A percentile compares a stretch with the other conserved stretches of the same genome.
Conservation (phyloP, 352 stramenopile species). For the Globisporangium carolinianum region DNA sequence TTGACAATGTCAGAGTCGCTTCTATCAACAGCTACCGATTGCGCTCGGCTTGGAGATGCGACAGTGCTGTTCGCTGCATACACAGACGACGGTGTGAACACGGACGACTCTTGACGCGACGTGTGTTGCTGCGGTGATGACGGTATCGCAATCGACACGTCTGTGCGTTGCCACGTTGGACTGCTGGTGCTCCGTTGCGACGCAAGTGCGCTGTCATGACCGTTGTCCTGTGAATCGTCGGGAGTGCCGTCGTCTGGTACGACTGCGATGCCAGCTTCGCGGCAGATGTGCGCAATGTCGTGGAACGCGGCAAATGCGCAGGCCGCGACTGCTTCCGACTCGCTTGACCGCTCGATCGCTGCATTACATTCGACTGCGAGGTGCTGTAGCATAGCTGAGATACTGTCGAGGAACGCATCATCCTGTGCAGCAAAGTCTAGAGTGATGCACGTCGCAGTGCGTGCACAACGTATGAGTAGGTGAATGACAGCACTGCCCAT, state of each 20-base stretch:
- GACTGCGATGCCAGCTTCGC: neutral
- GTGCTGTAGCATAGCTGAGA: slow-evolving; percentile 6
- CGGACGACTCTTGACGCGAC: neutral
- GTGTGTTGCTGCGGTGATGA: neutral
- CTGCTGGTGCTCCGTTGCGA: neutral
- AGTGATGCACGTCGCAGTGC: neutral
- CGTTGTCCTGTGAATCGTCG: too few species aligned
- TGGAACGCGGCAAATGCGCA: slow-evolving; percentile 16
- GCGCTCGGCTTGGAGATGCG: neutral
- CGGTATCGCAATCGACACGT: neutral
- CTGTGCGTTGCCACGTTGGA: neutral
- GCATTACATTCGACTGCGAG: slow-evolving; percentile 4
- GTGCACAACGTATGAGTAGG: too few species aligned
- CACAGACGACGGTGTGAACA: neutral
- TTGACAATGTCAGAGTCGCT: slow-evolving; percentile 22
- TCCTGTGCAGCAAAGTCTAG: slow-evolving; percentile 24
- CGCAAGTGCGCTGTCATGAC: too few species aligned
- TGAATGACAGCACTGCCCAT: too few species aligned
- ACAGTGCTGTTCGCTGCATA: neutral
- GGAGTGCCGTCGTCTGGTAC: neutral
- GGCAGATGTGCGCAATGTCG: slow-evolving; percentile 15
- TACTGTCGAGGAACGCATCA: slow-evolving; percentile 22
- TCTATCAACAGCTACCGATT: neutral
- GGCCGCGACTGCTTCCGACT: slow-evolving; percentile 4
- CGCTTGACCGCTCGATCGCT: slow-evolving; percentile 14